Evolutionary conservation across 139 green algal genomes (phyloP), one percentile per base, ranked within the genome.

Genomic region (Chlamydomonas incerta): DNA sequence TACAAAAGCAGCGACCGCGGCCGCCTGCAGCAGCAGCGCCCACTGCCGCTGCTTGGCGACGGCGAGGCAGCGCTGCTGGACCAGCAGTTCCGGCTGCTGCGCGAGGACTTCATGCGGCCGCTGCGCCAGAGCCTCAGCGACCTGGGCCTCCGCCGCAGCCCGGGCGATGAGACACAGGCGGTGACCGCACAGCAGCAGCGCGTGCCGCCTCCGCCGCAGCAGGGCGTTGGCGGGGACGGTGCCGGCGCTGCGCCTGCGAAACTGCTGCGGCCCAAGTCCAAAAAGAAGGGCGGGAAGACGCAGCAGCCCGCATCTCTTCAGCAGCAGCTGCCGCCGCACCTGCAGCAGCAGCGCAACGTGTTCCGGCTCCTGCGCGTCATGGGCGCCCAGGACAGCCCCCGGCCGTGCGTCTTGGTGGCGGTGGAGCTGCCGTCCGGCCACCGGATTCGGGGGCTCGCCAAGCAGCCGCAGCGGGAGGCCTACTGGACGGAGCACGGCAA

Each of bases 41-140:
- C 46, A 6, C 68, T 6, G 26, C 66, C 17, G 2, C 1, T 5
- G 3, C 66, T 28, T 1, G 0, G 57, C 57, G 24, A 74, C n/a
- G 77, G 71, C 70, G 88, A 93, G 63, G 88, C 88, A 3, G 69
- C 52, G 0, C 73, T 91, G 46, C 85, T 94, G 62, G 90, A 94
- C 86, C 69, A 87, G 13, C 86, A 91, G 52, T 94, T 94, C 84
- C 73, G 90, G 28, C 84, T 94, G 71, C 84, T 92, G 55, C 33
- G 90, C 2, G 90, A 94, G 31, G 88, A 94, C 68, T 85, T 92
- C 71, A 72, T 91, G 65, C 74, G 58, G 24, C 82, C 83, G 21
- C 85, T 94, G 47, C 69, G 90, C 0, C 20, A 83, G 50, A 72
- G 65, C 29, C 72, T 93, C 34, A 24, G 28, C 9, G 72, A 55